phyloP scores from a whole-genome alignment of 768 basidiomycete species.

The Lentinula sp. region DNA sequence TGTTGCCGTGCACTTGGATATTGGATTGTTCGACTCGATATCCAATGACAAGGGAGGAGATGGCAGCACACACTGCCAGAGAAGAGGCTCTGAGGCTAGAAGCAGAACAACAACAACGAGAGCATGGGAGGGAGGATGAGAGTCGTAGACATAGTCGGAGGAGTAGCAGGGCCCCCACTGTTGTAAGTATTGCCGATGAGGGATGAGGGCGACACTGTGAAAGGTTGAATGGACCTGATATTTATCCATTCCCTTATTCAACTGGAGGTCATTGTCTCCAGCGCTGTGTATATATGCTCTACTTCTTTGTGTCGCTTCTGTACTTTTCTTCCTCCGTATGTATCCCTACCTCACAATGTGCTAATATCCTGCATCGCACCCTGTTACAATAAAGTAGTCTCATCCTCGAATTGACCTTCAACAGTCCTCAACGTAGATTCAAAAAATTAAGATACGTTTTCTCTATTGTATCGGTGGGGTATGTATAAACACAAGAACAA shows the following conservation, averaged over 20 bases:
- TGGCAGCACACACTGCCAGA: neutral
- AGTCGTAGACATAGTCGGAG: neutral
- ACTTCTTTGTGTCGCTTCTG: neutral
- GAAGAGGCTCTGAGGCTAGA: neutral
- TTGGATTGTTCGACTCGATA: neutral
- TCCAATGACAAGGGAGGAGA: conserved; percentile 5
- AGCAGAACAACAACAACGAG: neutral
- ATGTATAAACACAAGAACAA: neutral
- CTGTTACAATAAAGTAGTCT: neutral
- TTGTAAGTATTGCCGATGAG: neutral
- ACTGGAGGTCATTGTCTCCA: neutral
- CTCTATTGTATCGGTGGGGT: no score
- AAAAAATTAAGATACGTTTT: no score
- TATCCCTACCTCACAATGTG: neutral
- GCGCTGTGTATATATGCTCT: neutral
- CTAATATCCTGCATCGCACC: neutral
- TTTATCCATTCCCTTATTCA: neutral
- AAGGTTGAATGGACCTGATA: neutral
- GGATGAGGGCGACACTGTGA: neutral
- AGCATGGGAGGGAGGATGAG: neutral
- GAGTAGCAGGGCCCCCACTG: neutral
- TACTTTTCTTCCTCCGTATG: neutral
- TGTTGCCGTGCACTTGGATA: conserved; percentile 3
- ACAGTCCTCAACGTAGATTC: no score
- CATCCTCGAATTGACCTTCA: no score